Evolutionary conservation across 2,329 filamentous ascomycete species (phyloP).

Genomic region (Penicillium expansum): DNA sequence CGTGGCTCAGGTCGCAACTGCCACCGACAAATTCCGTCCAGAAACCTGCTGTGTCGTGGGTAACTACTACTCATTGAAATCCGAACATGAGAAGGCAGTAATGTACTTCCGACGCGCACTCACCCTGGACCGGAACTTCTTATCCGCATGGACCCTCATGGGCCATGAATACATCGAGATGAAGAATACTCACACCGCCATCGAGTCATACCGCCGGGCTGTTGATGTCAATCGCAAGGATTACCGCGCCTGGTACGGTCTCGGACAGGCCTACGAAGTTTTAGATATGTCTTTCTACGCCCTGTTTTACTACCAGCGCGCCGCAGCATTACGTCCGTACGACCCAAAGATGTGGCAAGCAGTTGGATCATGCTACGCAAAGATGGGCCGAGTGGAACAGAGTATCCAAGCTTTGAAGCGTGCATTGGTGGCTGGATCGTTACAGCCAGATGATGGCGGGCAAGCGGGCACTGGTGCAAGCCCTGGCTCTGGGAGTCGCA

Average conservation of each 20-base stretch:
- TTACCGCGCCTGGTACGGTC: slow-evolving; percentile 95
- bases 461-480: slow-evolving; percentile 15
- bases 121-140: slow-evolving; percentile 82
- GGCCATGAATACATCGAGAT: slow-evolving; percentile 98
- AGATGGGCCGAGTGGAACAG: slow-evolving; percentile 81
- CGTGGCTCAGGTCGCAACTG: slow-evolving; percentile 83
- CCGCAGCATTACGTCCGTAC: slow-evolving; percentile 87
- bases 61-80: slow-evolving; percentile 94
- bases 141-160: slow-evolving; percentile 98
- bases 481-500: slow-evolving; percentile 30
- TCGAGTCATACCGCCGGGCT: slow-evolving; percentile 91
- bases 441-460: slow-evolving; percentile 57
- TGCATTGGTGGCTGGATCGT: slow-evolving; percentile 81
- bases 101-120: slow-evolving; percentile 95
- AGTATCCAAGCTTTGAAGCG: slow-evolving; percentile 95
- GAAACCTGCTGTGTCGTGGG: slow-evolving; percentile 96
- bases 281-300: slow-evolving; percentile 98
- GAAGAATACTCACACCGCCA: slow-evolving; percentile 97
- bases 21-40: slow-evolving; percentile 91
- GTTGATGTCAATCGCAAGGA: slow-evolving; percentile 95
- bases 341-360: slow-evolving; percentile 99
- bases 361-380: slow-evolving; percentile 85
- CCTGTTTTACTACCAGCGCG: slow-evolving; percentile 95
- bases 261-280: slow-evolving; percentile 96
- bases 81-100: slow-evolving; percentile 94